A percentile compares a stretch with the other conserved stretches of the same genome.
Evolutionary conservation across 2,329 filamentous ascomycete genomes (phyloP).

Genomic region (Aspergillus fructus): DNA sequence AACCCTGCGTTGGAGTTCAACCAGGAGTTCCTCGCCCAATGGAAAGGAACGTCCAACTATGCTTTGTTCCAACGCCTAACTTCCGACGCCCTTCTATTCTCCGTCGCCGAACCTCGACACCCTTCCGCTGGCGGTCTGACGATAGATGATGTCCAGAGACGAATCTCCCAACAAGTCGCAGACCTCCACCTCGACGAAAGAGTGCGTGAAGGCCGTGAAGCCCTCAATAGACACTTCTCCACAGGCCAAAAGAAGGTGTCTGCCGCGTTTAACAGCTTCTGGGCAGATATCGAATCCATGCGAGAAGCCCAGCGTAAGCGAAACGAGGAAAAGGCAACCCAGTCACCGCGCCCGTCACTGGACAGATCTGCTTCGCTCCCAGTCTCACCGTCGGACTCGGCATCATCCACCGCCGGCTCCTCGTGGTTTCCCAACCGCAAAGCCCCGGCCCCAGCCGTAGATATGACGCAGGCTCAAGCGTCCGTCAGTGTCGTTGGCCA

Average conservation of each 20-base stretch:
- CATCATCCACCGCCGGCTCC: constrained; percentile 16
- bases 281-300: constrained; percentile 83
- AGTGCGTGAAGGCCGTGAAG: constrained; percentile 78
- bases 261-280: constrained; percentile 81
- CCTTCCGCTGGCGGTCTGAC: constrained; percentile 89
- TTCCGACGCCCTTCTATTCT: constrained; percentile 80
- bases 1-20: constrained; percentile 85
- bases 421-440: constrained; percentile 34
- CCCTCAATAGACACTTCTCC: constrained; percentile 82
- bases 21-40: constrained; percentile 79
- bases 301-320: constrained; percentile 68
- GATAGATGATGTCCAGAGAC: constrained; percentile 89
- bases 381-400: constrained; percentile 26
- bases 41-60: constrained; percentile 87
- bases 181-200: constrained; percentile 92
- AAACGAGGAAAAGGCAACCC: constrained; percentile 35
- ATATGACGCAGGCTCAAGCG: constrained; percentile 56
- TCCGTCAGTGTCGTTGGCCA: constrained; percentile 54
- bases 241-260: constrained; percentile 86
- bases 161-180: constrained; percentile 86
- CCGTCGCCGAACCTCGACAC: constrained; percentile 89
- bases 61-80: constrained; percentile 78
- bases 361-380: constrained; percentile 28
- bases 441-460: constrained; percentile 39
- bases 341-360: constrained; percentile 30